Conservation (phyloP, 1,139 yeast genomes). For the Candida tunisiensis region DNA sequence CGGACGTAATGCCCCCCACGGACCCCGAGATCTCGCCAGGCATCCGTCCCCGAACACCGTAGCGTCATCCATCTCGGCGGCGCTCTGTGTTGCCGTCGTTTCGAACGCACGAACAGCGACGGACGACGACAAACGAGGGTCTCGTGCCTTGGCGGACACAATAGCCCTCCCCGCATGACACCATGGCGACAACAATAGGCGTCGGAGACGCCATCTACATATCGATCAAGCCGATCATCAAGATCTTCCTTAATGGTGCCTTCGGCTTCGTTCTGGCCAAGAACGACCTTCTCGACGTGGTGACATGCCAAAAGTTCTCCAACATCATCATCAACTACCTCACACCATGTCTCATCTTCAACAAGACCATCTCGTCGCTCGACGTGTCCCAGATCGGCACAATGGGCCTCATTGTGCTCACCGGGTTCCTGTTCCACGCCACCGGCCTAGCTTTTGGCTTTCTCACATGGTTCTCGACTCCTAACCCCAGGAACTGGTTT, state of each 20-base stretch:
- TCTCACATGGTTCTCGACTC: conserved; percentile 20
- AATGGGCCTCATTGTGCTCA: conserved; percentile 54
- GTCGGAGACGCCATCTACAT: conserved; percentile 63
- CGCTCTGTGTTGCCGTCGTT: too few relatives aligned
- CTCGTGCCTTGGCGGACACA: too few relatives aligned
- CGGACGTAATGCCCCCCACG: too few relatives aligned
- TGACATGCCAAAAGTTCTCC: conserved; percentile 50
- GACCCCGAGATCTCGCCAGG: too few relatives aligned
- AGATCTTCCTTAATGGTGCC: conserved; percentile 61
- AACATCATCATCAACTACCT: conserved; percentile 55
- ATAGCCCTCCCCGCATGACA: too few relatives aligned
- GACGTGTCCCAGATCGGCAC: conserved; percentile 57
- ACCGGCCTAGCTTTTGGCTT: conserved; percentile 16
- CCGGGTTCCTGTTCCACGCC: conserved; percentile 33
- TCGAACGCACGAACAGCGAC: too few relatives aligned
- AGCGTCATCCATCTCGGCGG: too few relatives aligned
- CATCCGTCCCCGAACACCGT: too few relatives aligned
- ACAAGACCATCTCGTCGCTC: conserved; percentile 54
- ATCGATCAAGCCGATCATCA: conserved; percentile 74
- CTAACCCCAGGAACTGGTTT: conserved; percentile 55
- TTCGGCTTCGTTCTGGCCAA: conserved; percentile 56
- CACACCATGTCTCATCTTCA: conserved; percentile 65
- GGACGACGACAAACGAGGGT: too few relatives aligned
- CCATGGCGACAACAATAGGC: too few relatives aligned
- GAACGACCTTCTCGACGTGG: conserved; percentile 42